Percentiles rank a stretch among this genome's conserved stretches.
Conservation (phyloP, 2,329 filamentous ascomycete genomes). For the Botryotinia convoluta region DNA sequence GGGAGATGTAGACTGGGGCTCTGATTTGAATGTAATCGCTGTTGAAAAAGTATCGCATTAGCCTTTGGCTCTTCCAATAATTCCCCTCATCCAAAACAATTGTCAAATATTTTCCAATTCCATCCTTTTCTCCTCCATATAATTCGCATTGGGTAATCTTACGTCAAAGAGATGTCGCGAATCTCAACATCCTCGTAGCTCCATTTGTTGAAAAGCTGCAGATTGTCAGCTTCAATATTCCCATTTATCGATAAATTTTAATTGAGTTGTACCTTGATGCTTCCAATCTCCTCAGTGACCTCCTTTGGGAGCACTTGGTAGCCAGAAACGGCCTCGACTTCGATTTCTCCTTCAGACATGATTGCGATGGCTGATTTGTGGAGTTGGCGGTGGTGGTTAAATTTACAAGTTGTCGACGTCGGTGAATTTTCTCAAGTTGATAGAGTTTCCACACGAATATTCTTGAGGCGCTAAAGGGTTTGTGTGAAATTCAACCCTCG, state of each 20-base stretch:
- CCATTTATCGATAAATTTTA: conserved; percentile 17
- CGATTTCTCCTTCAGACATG: conserved; percentile 97
- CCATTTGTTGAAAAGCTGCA: conserved; percentile 88
- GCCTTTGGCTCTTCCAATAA: conserved; percentile 29
- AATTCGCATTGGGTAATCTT: conserved; percentile 49
- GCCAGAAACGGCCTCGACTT: conserved; percentile 75
- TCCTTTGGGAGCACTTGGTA: conserved; percentile 90
- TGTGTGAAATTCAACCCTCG: conserved; percentile 18
- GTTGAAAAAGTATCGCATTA: conserved; percentile 35
- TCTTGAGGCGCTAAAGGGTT: conserved; percentile 20
- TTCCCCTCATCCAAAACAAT: conserved; percentile 29
- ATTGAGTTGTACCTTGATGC: conserved; percentile 68
- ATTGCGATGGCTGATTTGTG: conserved; percentile 21
- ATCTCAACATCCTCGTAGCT: conserved; percentile 99
- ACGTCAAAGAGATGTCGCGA: conserved; percentile 99
- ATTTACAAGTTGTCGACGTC: conserved; percentile 23
- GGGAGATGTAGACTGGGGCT: conserved; percentile 96
- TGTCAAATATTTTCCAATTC: conserved; percentile 6
- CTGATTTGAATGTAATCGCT: conserved; percentile 99
- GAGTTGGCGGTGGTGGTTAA: conserved; percentile 22
- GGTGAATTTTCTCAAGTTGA: conserved; percentile 15
- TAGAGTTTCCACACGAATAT: conserved; percentile 17
- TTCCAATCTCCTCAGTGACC: conserved; percentile 82
- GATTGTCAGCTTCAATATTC: conserved; percentile 19
- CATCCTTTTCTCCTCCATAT: background rate